Evolutionary conservation across 148 eudicot species (phyloP).

Genomic region (Rhododendron kiyosumense): DNA sequence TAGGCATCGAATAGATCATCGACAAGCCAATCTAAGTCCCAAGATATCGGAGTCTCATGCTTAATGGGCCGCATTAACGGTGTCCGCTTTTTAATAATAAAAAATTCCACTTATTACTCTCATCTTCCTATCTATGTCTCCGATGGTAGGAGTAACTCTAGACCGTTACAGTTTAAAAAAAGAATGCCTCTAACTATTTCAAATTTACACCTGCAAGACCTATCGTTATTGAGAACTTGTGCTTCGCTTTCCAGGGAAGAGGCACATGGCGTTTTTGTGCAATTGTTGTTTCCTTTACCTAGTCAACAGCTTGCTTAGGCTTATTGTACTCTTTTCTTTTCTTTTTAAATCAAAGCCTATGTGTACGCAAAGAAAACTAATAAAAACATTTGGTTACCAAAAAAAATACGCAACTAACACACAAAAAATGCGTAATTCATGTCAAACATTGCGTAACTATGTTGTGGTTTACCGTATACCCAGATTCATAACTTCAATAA

Average conservation of each 20-base stretch:
- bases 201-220: not conserved
- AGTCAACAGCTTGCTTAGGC: not conserved
- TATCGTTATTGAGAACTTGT: not conserved
- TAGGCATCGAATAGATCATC: too few relatives aligned
- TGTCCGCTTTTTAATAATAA: too few relatives aligned
- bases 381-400: too few relatives aligned
- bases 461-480: not conserved
- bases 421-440: not conserved
- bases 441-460: not conserved
- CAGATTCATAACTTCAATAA: not conserved
- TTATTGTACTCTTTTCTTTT: not conserved
- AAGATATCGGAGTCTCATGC: too few relatives aligned
- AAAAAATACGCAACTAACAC: too few relatives aligned
- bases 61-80: too few relatives aligned
- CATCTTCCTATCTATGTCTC: too few relatives aligned
- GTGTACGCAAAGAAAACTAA: not conserved
- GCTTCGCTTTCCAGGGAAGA: not conserved
- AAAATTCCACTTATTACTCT: too few relatives aligned
- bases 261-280: not conserved
- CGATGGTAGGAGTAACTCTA: too few relatives aligned
- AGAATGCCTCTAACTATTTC: too few relatives aligned
- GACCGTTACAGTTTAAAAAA: too few relatives aligned
- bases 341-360: not conserved
- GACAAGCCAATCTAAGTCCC: too few relatives aligned
- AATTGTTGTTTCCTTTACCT: not conserved